Evolutionary conservation across 2,329 filamentous ascomycete species (phyloP).

Genomic region (Periconia digitata): DNA sequence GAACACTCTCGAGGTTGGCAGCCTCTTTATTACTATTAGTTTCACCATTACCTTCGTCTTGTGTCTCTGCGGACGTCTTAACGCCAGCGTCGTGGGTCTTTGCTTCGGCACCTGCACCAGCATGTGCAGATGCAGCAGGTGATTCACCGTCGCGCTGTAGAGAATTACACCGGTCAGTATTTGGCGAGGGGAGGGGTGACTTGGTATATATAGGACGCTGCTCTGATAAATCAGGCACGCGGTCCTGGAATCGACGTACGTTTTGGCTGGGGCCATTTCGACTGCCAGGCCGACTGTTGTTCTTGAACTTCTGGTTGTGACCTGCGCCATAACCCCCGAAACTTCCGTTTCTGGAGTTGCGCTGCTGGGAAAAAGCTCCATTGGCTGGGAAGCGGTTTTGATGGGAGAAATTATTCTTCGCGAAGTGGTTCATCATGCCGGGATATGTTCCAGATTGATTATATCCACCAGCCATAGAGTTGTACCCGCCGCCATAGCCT

Average conservation of each 20-base stretch:
- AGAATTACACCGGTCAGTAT: conserved; percentile 26
- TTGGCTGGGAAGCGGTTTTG: conserved; percentile 76
- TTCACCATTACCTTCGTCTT: conserved; percentile 35
- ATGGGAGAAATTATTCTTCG: conserved; percentile 67
- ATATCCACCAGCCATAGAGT: conserved; percentile 56
- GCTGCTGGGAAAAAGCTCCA: conserved; percentile 54
- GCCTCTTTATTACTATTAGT: conserved; percentile 1
- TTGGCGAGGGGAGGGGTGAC: conserved; percentile 7
- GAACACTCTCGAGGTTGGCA: not conserved
- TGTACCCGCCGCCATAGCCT: conserved; percentile 69
- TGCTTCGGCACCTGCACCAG: conserved; percentile 28
- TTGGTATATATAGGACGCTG: conserved; percentile 1
- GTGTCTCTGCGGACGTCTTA: conserved; percentile 21
- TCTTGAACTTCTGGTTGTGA: conserved; percentile 15
- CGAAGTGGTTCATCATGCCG: conserved; percentile 56
- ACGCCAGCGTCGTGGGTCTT: conserved; percentile 33
- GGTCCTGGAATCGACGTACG: conserved; percentile 36
- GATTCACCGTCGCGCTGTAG: conserved; percentile 36
- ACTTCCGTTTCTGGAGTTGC: conserved; percentile 45
- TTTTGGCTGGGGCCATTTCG: conserved; percentile 24
- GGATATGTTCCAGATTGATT: conserved; percentile 54
- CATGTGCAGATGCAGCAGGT: conserved; percentile 30
- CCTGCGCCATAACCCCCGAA: conserved; percentile 38
- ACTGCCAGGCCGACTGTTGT: conserved; percentile 34
- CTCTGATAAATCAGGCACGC: conserved; percentile 9